Conservation (phyloP, 306 rosid genomes). For the Glycine soja region DNA sequence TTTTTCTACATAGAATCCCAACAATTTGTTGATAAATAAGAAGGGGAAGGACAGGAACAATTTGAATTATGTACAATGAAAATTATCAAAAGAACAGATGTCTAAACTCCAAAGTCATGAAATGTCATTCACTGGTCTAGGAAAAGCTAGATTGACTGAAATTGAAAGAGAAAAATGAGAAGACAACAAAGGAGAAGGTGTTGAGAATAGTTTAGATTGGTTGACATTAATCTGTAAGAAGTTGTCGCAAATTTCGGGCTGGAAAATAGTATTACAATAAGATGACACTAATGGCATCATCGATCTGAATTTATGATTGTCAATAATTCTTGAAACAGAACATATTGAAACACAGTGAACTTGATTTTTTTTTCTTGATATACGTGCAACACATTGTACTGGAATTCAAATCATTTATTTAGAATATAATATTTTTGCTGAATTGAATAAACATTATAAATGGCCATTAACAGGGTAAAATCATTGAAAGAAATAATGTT, state of each 20-base stretch:
- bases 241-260: not conserved
- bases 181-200: not conserved
- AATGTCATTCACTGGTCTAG: not conserved
- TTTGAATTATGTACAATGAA: not conserved
- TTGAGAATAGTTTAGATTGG: constrained; percentile 5
- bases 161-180: not conserved
- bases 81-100: not conserved
- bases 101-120: not conserved
- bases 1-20: not conserved
- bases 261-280: not conserved
- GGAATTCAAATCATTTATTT: not conserved
- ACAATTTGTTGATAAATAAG: not conserved
- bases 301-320: not conserved
- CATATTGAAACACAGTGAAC: not conserved
- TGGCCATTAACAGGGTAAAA: not conserved
- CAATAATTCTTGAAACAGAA: not conserved
- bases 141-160: not conserved
- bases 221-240: not conserved
- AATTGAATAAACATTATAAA: not conserved
- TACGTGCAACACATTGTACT: not conserved
- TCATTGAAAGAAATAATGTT: not conserved
- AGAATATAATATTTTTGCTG: not conserved
- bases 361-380: not conserved
- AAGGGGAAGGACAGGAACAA: not conserved
- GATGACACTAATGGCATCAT: not conserved